A percentile compares a stretch with the other conserved stretches of the same genome.
phyloP scores from a whole-genome alignment of 225 moss, liverwort and hornwort species.

The Sphagnum contortum region DNA sequence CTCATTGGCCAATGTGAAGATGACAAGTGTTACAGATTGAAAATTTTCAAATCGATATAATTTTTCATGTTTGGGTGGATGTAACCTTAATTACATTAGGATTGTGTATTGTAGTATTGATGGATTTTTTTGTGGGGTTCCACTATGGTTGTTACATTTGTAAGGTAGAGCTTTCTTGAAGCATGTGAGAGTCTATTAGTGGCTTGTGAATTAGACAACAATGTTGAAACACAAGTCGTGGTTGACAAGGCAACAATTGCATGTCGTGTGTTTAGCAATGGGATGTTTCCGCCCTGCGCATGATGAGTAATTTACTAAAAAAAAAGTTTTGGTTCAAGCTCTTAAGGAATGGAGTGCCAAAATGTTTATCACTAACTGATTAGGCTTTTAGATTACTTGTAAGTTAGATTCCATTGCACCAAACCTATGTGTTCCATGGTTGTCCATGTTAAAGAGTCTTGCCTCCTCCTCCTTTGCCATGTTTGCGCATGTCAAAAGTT shows the following conservation, averaged over 20 bases:
- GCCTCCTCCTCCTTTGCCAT: background rate
- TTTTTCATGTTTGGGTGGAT: no score
- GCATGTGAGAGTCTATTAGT: background rate
- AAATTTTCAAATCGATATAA: no score
- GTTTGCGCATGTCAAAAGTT: no score
- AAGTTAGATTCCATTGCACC: slow-evolving; percentile 2
- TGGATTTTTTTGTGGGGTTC: background rate
- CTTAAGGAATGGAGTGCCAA: background rate
- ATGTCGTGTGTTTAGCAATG: background rate
- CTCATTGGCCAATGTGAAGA: no score
- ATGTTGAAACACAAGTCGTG: background rate
- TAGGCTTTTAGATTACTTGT: background rate
- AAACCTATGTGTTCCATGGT: background rate
- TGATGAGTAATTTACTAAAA: background rate
- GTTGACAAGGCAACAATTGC: slow-evolving; percentile 1
- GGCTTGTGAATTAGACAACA: background rate
- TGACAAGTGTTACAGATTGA: no score
- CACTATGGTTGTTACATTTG: background rate
- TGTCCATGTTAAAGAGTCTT: slow-evolving; percentile 1
- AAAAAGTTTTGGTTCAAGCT: background rate
- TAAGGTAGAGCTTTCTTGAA: background rate
- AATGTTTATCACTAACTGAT: background rate
- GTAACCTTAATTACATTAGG: no score
- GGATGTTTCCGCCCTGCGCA: background rate
- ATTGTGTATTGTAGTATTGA: background rate